Base-by-base conservation (phyloP, 139 green algal genomes). In the Coccomyxa sp. region DNA sequence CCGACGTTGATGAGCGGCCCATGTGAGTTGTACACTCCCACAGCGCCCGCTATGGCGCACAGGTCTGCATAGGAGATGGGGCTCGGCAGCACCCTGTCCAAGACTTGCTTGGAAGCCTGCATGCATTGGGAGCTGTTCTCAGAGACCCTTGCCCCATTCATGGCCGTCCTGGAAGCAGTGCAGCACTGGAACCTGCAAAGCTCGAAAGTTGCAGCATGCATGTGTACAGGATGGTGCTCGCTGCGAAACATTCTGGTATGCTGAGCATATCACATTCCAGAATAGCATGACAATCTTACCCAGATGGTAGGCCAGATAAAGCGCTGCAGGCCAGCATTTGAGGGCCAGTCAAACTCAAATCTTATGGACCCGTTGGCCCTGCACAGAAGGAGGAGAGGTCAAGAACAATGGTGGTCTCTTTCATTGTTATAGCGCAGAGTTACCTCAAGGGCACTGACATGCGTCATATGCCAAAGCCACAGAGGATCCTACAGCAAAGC, bases 21-120 rank as follows among this genome's bases (percentile, higher is more conserved):
- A n/a, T 44, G 12, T 1, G 34, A 14, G 16, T 75, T 75, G 36
- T 44, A 44, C 33, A 75, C 33, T 14, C 36, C 70, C 70, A 75
- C 70, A n/a, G 70, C 36, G 18, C 36, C 70, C 12, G 33, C 34
- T 1, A 75, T 75, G 3, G 70, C 70, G 33, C 29, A 55, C 36
- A 44, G 22, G 70, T 75, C 70, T 6, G 70, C 70, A 29, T 44
- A 75, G 16, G 33, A 54, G 14, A 75, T 16, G 33, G 37, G 36
- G 70, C 70, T 54, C 3, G 70, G 70, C 36, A 55, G 37, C 70
- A 75, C 27, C 70, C 50, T 75, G 70, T 75, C 70, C 1, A 75
- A 10, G 33, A 31, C 7, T 44, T 75, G 36, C 70, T 75, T 75
- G 70, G 36, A 31, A 34, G 70, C 70, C 36, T 75, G 36, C 70